Base-by-base conservation (phyloP, 139 green algal genomes). In the Pleodorina starrii region DNA sequence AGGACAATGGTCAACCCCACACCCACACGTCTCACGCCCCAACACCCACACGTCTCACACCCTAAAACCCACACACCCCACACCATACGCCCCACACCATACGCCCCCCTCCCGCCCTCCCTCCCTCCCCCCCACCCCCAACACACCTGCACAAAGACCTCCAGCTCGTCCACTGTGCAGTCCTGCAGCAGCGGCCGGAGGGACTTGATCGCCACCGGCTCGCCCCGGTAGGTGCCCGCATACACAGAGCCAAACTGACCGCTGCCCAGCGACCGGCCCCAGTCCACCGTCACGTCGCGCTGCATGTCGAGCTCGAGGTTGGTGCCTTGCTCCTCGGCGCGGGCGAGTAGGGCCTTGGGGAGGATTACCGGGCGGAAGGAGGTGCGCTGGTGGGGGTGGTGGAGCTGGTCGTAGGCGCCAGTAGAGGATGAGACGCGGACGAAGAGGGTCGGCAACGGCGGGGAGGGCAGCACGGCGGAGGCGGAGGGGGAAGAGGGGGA, bases 101-200 rank as follows among this genome's bases (percentile, higher is more conserved):
- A n/a, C n/a, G n/a, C n/a, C n/a, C n/a, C n/a, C n/a, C n/a, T n/a
- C n/a, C n/a, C n/a, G n/a, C n/a, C n/a, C n/a, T n/a, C n/a, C n/a
- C n/a, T n/a, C n/a, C n/a, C n/a, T n/a, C n/a, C n/a, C n/a, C n/a
- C n/a, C n/a, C n/a, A n/a, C n/a, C n/a, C n/a, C n/a, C n/a, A n/a
- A n/a, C 57, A 1, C 59, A 86, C 79, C 79, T 86, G 81, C 42
- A 87, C 81, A 16, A 87, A 87, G 29, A 87, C 81, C 81, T 87
- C 81, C 6, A 87, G 25, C 42, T 87, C 81, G 6, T 77, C 60
- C 2, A 77, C 46, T 14, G 42, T 78, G 81, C 40, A 87, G 43
- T 60, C 60, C 40, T 87, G 81, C 29, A 87, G 43, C 60, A 66
- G 40, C n/a, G 81, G 81, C 60, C 81, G 81, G 27, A 87, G 29